Evolutionary conservation across 495 filamentous ascomycete genomes (phyloP).

Genomic region (Penicillium daleae): DNA sequence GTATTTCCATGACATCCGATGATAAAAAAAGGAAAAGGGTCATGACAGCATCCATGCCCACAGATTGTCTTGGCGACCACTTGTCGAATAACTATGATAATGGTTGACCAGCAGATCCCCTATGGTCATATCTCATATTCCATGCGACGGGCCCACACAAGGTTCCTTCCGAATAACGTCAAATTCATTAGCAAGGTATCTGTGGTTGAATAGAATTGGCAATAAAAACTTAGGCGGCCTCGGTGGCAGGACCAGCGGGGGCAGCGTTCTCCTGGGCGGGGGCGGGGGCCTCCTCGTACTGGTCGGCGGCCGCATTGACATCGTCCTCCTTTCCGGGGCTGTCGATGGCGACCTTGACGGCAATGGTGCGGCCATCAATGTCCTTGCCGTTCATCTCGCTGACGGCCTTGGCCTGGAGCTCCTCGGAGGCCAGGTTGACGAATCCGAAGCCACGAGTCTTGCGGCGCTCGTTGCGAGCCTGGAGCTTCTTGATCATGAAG

Average conservation of each 20-base stretch:
- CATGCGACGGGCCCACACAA: constrained; percentile 12
- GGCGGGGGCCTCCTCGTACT: constrained; percentile 46
- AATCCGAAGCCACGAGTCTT: constrained; percentile 99
- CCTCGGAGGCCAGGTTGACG: constrained; percentile 92
- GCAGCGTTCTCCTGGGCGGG: constrained; percentile 45
- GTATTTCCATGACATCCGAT: constrained; percentile 30
- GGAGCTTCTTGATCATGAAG: constrained; percentile 99
- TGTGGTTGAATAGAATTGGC: constrained; percentile 27
- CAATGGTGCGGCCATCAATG: constrained; percentile 97
- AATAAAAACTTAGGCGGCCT: constrained; percentile 37
- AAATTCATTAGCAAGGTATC: constrained; percentile 28
- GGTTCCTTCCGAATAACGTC: constrained; percentile 6
- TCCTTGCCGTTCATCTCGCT: constrained; percentile 98
- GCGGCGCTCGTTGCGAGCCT: constrained; percentile 94
- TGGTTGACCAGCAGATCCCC: constrained; percentile 13
- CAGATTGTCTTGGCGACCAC: constrained; percentile 15
- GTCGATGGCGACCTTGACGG: constrained; percentile 99
- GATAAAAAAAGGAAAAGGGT: constrained; percentile 27
- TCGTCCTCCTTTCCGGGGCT: constrained; percentile 98
- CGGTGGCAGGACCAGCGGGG: constrained; percentile 27
- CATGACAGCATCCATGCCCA: constrained; percentile 28
- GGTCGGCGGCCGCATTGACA: constrained; percentile 66
- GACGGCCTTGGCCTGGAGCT: constrained; percentile 95
- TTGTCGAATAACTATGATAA: constrained; percentile 26
- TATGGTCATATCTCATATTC: constrained; percentile 23